A percentile compares a stretch with the other conserved stretches of the same genome.
Evolutionary conservation across 2,329 filamentous ascomycete genomes (phyloP).

Genomic region (Penicillium sclerotigenum): DNA sequence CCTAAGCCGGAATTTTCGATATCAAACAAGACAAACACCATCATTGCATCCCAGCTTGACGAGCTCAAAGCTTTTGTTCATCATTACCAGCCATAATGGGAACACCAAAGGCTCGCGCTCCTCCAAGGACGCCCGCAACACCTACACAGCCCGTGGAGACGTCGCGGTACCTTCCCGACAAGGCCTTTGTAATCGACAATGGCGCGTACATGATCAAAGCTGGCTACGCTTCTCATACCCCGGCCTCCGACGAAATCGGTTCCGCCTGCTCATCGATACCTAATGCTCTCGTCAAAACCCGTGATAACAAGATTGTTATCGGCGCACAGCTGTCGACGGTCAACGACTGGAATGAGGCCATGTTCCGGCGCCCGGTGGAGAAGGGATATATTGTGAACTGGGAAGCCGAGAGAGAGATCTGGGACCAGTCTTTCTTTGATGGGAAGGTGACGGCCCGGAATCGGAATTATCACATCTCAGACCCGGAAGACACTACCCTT

Average conservation of each 20-base stretch:
- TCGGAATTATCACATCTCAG: conserved; percentile 40
- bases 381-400: conserved; percentile 95
- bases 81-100: conserved; percentile 25
- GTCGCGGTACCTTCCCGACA: conserved; percentile 49
- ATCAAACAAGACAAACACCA: conserved; percentile 21
- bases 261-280: conserved; percentile 66
- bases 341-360: conserved; percentile 83
- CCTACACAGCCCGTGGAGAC: conserved; percentile 40
- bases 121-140: conserved; percentile 51
- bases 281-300: conserved; percentile 83
- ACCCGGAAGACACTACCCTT: conserved; percentile 77
- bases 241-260: conserved; percentile 37
- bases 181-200: conserved; percentile 87
- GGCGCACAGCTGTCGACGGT: conserved; percentile 72
- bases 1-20: neutral
- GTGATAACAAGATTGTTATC: conserved; percentile 74
- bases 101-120: conserved; percentile 35
- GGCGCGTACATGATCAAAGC: conserved; percentile 90
- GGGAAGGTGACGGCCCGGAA: conserved; percentile 57
- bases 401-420: conserved; percentile 93
- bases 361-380: conserved; percentile 84
- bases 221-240: conserved; percentile 60
- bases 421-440: conserved; percentile 84
- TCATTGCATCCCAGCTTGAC: conserved; percentile 7
- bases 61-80: neutral